Evolutionary conservation across 805 yeast species (phyloP).

Genomic region (Phaffomyces thermotolerans): DNA sequence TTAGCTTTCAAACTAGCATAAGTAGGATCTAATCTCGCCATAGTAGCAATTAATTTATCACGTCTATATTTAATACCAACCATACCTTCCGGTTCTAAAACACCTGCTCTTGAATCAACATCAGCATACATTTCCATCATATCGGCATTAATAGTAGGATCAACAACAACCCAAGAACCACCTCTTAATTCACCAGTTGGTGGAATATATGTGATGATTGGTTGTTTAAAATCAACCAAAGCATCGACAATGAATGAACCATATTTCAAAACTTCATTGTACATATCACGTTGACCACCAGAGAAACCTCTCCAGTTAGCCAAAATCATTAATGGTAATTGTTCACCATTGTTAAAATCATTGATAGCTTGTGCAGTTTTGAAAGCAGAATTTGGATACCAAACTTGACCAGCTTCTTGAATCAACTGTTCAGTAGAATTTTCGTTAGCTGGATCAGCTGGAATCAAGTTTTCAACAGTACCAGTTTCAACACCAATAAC

Average conservation of each 20-base stretch:
- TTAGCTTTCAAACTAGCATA: slow-evolving; percentile 63
- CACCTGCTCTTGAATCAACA: slow-evolving; percentile 93
- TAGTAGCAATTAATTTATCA: slow-evolving; percentile 83
- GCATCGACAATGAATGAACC: slow-evolving; percentile 98
- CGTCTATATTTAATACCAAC: slow-evolving; percentile 97
- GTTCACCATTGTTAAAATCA: slow-evolving; percentile 97
- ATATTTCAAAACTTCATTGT: slow-evolving; percentile 92
- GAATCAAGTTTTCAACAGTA: slow-evolving; percentile 78
- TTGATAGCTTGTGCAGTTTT: slow-evolving; percentile 98
- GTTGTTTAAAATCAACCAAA: slow-evolving; percentile 90
- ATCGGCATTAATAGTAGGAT: slow-evolving; percentile 92
- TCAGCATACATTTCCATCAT: slow-evolving; percentile 99
- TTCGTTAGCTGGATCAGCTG: slow-evolving; percentile 99
- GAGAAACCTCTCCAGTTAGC: slow-evolving; percentile 99
- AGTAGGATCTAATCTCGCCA: slow-evolving; percentile 78
- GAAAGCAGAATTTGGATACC: slow-evolving; percentile 99
- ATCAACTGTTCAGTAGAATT: slow-evolving; percentile 80
- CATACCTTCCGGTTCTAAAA: slow-evolving; percentile 98
- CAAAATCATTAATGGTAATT: slow-evolving; percentile 91
- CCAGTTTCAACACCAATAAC: slow-evolving; percentile 95
- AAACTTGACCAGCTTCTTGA: slow-evolving; percentile 98
- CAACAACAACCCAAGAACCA: slow-evolving; percentile 99
- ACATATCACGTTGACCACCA: slow-evolving; percentile 99
- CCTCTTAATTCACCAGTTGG: slow-evolving; percentile 99
- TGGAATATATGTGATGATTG: slow-evolving; percentile 94